phyloP scores from a whole-genome alignment of 768 basidiomycete species.

The Leccinum truebloodii region DNA sequence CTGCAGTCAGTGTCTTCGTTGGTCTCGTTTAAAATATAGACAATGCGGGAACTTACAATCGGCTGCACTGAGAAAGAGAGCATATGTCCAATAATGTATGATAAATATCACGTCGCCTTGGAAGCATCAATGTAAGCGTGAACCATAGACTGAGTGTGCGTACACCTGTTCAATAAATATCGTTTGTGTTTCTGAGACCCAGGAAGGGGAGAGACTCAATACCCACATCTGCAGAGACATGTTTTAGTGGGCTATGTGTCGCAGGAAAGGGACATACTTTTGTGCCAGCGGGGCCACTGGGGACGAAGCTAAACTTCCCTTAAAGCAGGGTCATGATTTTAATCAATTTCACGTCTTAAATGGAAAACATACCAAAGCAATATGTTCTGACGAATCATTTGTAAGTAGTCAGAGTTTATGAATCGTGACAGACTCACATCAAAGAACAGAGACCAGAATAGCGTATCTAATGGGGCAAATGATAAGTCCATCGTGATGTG shows the following conservation, averaged over 20 bases:
- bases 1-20: not conserved
- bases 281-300: not conserved
- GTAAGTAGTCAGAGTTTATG: no score
- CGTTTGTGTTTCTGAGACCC: not conserved
- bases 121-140: not conserved
- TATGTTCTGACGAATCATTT: no score
- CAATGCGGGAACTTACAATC: constrained; percentile 1
- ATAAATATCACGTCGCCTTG: not conserved
- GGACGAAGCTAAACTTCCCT: no score
- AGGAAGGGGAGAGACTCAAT: not conserved
- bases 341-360: no score
- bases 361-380: no score
- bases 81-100: not conserved
- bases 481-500: no score
- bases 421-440: not conserved
- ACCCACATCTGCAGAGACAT: not conserved
- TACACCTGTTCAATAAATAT: not conserved
- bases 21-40: not conserved
- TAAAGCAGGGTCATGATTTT: no score
- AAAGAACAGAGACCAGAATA: not conserved
- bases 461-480: no score
- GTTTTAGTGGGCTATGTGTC: not conserved
- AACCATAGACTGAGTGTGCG: not conserved
- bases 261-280: no score
- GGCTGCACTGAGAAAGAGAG: not conserved